Evolutionary conservation across 2,329 filamentous ascomycete genomes (phyloP).

Genomic region (Coniella lustricola): DNA sequence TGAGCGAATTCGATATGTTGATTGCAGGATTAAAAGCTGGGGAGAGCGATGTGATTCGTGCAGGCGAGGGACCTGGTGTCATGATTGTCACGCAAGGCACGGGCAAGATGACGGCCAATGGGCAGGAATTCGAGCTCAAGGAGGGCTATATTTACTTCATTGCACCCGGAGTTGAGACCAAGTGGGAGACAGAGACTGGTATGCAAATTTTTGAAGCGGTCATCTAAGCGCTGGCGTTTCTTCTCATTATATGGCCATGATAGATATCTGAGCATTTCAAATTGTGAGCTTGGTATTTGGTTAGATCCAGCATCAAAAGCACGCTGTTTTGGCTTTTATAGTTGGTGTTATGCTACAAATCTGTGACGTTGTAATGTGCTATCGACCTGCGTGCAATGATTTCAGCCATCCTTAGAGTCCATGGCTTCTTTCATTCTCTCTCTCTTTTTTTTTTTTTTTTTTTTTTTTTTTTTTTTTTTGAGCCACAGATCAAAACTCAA

Average conservation of each 20-base stretch:
- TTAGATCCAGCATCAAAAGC: too few relatives aligned
- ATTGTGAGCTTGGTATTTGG: neutral
- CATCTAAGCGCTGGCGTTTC: neutral
- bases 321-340: too few relatives aligned
- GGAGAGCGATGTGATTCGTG: constrained; percentile 51
- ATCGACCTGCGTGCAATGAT: too few relatives aligned
- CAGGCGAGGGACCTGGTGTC: constrained; percentile 54
- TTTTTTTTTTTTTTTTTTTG: too few relatives aligned
- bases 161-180: constrained; percentile 41
- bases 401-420: too few relatives aligned
- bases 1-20: constrained; percentile 67
- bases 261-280: neutral
- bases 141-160: constrained; percentile 62
- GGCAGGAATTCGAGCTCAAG: constrained; percentile 44
- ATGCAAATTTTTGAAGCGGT: constrained; percentile 32
- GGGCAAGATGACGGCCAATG: constrained; percentile 49
- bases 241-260: neutral
- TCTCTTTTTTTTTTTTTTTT: too few relatives aligned
- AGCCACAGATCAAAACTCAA: too few relatives aligned
- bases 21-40: constrained; percentile 47
- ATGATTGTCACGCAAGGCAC: constrained; percentile 54
- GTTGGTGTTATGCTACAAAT: too few relatives aligned
- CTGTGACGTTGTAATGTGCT: too few relatives aligned
- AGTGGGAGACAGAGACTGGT: constrained; percentile 25
- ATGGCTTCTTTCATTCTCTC: too few relatives aligned